Base-by-base conservation (phyloP, 169 alveolate species). In the Theileria annulata region DNA sequence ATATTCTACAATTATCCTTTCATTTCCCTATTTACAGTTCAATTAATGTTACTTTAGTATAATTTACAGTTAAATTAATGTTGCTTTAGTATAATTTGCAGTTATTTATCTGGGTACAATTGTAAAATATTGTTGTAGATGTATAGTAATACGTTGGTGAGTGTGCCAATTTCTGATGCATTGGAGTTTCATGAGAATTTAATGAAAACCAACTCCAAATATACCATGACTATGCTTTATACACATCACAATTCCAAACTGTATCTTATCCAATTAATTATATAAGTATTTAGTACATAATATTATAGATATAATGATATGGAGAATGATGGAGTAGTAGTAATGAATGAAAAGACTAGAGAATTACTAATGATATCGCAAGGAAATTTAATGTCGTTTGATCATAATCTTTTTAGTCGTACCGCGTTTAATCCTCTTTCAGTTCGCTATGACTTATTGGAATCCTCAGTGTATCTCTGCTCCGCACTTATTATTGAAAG, bases 161-260 rank as follows among this genome's bases (percentile, higher is more conserved):
- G 80, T 4, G 75, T 79, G 12, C 80, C 87, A 12, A 79, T 79
- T 2, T 68, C 33, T 19, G 87, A 79, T 3, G 76, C 87, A 13
- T 12, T 79, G 27, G 87, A 79, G n/a, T 37, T 69, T 54, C 87
- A 79, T 42, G 28, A 25, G 10, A 25, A 37, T 48, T 37, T 76
- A 60, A 6, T 28, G 10, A 51, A 54, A n/a, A 75, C 59, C 21
- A 19, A 21, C 19, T 76, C 21, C 21, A 58, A 63, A 27, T 79
- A 79, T 27, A 13, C 76, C 1, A 79, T 79, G 80, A 71, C 79
- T 6, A 68, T 62, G 58, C 10, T 79, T 23, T 79, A 62, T 75
- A 19, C 71, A 30, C 71, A 79, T 17, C 80, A 68, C n/a, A 9
- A 25, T 17, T n/a, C 21, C 21, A 54, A 54, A 54, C 21, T 17